These are phyloP conservation scores for Phyllosticta citribraziliensis DNA, from an alignment of 2,329 filamentous ascomycete species.

Conservation along the genomic window DNA sequence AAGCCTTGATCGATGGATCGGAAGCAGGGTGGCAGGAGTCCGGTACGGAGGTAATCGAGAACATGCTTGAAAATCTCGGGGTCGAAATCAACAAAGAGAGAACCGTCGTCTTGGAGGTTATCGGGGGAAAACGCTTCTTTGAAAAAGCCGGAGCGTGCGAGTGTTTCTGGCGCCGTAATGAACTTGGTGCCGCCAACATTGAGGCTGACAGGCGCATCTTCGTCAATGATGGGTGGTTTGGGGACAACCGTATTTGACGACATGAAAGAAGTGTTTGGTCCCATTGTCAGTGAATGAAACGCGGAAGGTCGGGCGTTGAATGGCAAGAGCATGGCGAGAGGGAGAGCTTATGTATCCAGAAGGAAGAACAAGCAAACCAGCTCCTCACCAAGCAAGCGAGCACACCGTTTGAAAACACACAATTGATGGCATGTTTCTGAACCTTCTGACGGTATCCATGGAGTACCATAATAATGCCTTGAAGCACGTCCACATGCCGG, in stretches of 20 bases:
- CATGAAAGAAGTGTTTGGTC: background rate
- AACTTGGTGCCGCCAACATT: background rate
- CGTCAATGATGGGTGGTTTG: background rate
- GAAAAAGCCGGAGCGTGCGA: background rate
- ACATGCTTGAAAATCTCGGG: slow-evolving; percentile 25
- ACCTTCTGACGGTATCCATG: no score
- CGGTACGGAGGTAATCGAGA: slow-evolving; percentile 25
- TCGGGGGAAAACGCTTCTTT: background rate
- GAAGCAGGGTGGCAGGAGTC: background rate
- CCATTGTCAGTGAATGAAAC: no score
- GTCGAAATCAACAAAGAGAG: slow-evolving; percentile 30
- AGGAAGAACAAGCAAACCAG: background rate
- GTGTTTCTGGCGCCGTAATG: background rate
- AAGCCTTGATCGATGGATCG: slow-evolving; percentile 7
- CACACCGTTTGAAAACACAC: background rate
- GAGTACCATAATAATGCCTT: no score
- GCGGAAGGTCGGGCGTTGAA: no score
- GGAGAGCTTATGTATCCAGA: no score
- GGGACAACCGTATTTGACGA: background rate
- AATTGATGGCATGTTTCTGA: no score
- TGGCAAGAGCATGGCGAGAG: no score
- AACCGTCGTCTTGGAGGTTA: slow-evolving; percentile 15
- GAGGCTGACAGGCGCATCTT: background rate
- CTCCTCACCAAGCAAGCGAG: background rate
- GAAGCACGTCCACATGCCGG: no score